Evolutionary conservation across 2,329 filamentous ascomycete genomes (phyloP).

Genomic region (Cryphonectria japonica): DNA sequence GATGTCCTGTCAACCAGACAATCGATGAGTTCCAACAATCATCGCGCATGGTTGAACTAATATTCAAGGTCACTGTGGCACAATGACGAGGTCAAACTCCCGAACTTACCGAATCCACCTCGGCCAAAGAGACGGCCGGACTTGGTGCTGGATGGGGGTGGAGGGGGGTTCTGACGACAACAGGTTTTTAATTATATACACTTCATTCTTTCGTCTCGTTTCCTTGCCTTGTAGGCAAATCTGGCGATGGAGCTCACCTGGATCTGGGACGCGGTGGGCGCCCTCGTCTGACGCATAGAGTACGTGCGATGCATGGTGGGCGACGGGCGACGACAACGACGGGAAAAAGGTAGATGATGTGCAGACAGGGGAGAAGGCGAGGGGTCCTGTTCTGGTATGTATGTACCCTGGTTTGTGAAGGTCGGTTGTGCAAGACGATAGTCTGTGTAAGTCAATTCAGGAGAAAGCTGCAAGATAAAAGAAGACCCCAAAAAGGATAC

Average conservation of each 20-base stretch:
- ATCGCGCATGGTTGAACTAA: not conserved
- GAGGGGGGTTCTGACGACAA: conserved; percentile 77
- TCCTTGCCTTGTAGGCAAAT: not conserved
- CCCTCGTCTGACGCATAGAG: conserved; percentile 96
- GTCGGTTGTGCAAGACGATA: not conserved
- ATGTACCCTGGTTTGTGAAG: not conserved
- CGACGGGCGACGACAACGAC: not conserved
- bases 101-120: conserved; percentile 76
- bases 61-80: not conserved
- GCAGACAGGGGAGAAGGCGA: not conserved
- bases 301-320: conserved; percentile 93
- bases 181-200: conserved; percentile 12
- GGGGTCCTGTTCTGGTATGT: conserved; percentile 1
- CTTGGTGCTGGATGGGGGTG: conserved; percentile 90
- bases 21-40: conserved; percentile 8
- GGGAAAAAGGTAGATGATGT: conserved; percentile 2
- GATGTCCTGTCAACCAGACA: conserved; percentile 33
- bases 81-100: not conserved
- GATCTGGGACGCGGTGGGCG: conserved; percentile 84
- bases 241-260: conserved; percentile 48
- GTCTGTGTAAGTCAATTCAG: not conserved
- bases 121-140: conserved; percentile 86
- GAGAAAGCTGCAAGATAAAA: not conserved
- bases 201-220: not conserved
- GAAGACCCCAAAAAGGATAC: not conserved